These are phyloP conservation scores for Phytopythium cucurbitacearum DNA, from an alignment of 352 stramenopile species.

Conservation along the genomic window DNA sequence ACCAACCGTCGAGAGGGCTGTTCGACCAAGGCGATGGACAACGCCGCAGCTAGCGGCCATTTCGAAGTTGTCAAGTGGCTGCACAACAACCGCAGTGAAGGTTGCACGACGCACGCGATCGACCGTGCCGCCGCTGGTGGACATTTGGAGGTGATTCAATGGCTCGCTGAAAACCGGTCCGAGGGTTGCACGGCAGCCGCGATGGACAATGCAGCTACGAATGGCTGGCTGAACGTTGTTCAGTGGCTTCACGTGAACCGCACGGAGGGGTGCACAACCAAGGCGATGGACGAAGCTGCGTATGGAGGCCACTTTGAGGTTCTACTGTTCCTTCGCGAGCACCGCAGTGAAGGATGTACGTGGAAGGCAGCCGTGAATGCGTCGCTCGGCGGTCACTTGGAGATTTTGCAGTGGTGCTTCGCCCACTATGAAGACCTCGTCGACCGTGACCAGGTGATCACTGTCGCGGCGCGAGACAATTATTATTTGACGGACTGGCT, in stretches of 20 bases:
- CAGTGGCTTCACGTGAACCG: slow-evolving; percentile 2
- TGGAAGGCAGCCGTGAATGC: slow-evolving; percentile 5
- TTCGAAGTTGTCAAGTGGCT: slow-evolving; percentile 26
- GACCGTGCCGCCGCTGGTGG: slow-evolving; percentile 15
- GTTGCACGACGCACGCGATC: slow-evolving; percentile 19
- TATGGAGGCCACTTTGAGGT: background rate
- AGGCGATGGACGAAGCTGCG: too few species aligned
- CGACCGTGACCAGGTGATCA: background rate
- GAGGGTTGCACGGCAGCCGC: slow-evolving; percentile 13
- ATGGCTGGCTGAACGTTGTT: background rate
- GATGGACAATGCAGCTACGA: background rate
- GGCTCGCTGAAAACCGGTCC: slow-evolving; percentile 17
- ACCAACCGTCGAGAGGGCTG: slow-evolving; percentile 15
- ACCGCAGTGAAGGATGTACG: background rate
- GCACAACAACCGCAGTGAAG: slow-evolving; percentile 20
- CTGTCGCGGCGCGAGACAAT: slow-evolving; percentile 1
- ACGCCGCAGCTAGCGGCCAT: slow-evolving; percentile 21
- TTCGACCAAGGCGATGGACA: slow-evolving; percentile 26
- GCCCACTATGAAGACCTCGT: too few species aligned
- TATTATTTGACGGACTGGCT: slow-evolving; percentile 6
- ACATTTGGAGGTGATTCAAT: slow-evolving; percentile 19
- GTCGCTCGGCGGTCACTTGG: background rate
- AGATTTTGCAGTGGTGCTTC: too few species aligned
- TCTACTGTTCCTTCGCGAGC: background rate
- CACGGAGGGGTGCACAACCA: background rate